Percentiles rank a stretch among this genome's conserved stretches.
phyloP scores from a whole-genome alignment of 805 yeast species.

The Priceomyces carsonii region DNA sequence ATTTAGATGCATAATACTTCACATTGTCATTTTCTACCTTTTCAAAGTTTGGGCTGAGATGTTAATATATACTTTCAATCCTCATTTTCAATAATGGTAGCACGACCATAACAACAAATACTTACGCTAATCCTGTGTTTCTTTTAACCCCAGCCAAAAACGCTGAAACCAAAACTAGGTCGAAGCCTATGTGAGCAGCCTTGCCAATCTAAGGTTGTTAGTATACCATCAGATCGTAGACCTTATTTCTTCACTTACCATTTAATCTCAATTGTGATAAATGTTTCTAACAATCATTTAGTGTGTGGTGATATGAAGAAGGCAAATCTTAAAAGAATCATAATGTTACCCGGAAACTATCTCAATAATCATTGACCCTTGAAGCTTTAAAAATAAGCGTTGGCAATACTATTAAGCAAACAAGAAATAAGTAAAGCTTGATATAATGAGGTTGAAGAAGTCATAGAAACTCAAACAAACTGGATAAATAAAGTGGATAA shows the following conservation, averaged over 20 bases:
- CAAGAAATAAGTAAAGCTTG: too few relatives aligned
- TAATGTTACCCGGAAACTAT: too few relatives aligned
- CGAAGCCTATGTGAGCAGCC: constrained; percentile 57
- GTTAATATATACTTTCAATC: constrained; percentile 1
- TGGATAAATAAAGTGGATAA: too few relatives aligned
- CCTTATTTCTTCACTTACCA: too few relatives aligned
- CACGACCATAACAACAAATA: background rate
- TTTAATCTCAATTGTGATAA: background rate
- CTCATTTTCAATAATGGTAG: background rate
- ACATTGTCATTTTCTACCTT: constrained; percentile 43
- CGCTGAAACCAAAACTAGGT: constrained; percentile 63
- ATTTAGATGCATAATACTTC: constrained; percentile 57
- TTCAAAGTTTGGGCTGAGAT: constrained; percentile 46
- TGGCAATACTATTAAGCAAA: too few relatives aligned
- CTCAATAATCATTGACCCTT: too few relatives aligned
- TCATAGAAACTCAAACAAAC: too few relatives aligned
- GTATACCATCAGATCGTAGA: background rate
- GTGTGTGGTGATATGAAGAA: background rate
- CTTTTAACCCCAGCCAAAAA: constrained; percentile 72
- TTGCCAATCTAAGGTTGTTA: constrained; percentile 43
- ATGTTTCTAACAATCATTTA: background rate
- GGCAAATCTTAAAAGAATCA: too few relatives aligned
- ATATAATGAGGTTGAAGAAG: too few relatives aligned
- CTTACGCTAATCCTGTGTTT: constrained; percentile 59
- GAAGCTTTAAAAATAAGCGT: too few relatives aligned